A percentile compares a stretch with the other conserved stretches of the same genome.
These are phyloP conservation scores for Erythrophleum ivorense DNA, from an alignment of 331 rosid species.

Conservation along the genomic window DNA sequence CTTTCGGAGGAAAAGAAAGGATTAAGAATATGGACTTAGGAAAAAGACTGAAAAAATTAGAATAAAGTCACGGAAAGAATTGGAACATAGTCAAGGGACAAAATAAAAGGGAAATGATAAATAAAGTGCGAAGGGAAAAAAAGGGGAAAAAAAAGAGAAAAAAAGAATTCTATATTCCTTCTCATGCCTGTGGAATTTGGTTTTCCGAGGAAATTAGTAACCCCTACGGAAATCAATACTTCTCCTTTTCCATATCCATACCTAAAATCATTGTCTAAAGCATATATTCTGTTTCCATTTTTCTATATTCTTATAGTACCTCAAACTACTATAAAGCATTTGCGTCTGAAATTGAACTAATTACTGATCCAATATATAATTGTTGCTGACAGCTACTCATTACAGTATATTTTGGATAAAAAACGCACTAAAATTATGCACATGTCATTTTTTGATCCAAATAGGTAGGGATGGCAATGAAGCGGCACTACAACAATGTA, in stretches of 20 bases:
- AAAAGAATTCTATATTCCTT: constrained; percentile 13
- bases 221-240: not conserved
- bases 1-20: constrained; percentile 53
- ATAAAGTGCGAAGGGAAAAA: not conserved
- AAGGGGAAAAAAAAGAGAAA: not conserved
- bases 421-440: not conserved
- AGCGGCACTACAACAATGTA: too few relatives aligned
- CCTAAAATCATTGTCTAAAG: constrained; percentile 23
- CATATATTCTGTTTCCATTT: not conserved
- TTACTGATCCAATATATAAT: not conserved
- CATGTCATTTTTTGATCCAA: not conserved
- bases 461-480: not conserved
- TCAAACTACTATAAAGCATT: not conserved
- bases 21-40: constrained; percentile 53
- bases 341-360: constrained; percentile 9
- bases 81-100: constrained; percentile 42
- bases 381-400: not conserved
- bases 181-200: constrained; percentile 7
- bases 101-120: constrained; percentile 36
- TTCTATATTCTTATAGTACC: not conserved
- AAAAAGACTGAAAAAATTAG: constrained; percentile 52
- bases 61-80: constrained; percentile 50
- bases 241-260: not conserved
- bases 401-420: not conserved
- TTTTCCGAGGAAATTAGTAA: constrained; percentile 18